phyloP scores from a whole-genome alignment of 108 stramenopile species.

The Skeletonema grethae region DNA sequence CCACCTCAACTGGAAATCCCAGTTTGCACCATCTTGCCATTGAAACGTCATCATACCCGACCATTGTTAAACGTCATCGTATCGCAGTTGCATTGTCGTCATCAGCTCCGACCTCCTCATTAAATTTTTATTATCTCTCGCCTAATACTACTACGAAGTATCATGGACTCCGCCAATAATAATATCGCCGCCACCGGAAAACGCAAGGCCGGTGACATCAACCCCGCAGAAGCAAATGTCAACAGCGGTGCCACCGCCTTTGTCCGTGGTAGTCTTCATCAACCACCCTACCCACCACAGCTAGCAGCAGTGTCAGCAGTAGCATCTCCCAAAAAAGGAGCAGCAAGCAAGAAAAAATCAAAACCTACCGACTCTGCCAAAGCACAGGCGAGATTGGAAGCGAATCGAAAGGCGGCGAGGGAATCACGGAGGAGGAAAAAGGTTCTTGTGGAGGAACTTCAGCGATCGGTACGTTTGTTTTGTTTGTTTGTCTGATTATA shows the following conservation, averaged over 20 bases:
- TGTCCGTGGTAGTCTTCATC: background rate
- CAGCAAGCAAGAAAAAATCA: background rate
- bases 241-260: background rate
- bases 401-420: conserved; percentile 5
- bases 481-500: background rate
- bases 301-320: background rate
- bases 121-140: too few species aligned
- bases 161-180: background rate
- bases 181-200: background rate
- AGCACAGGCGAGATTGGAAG: background rate
- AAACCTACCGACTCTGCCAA: conserved; percentile 6
- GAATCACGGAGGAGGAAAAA: conserved; percentile 3
- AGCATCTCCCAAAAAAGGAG: background rate
- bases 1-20: too few species aligned
- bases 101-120: conserved; percentile 5
- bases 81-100: background rate
- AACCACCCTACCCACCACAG: background rate
- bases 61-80: conserved; percentile 8
- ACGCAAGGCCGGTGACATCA: conserved; percentile 19
- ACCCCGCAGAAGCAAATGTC: background rate
- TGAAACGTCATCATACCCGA: too few species aligned
- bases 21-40: too few species aligned
- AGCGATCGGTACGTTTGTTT: conserved; percentile 1
- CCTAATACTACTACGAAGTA: too few species aligned
- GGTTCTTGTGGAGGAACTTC: conserved; percentile 10